Base-by-base conservation (phyloP, 2,329 filamentous ascomycete genomes). In the Blastomyces percursus region DNA sequence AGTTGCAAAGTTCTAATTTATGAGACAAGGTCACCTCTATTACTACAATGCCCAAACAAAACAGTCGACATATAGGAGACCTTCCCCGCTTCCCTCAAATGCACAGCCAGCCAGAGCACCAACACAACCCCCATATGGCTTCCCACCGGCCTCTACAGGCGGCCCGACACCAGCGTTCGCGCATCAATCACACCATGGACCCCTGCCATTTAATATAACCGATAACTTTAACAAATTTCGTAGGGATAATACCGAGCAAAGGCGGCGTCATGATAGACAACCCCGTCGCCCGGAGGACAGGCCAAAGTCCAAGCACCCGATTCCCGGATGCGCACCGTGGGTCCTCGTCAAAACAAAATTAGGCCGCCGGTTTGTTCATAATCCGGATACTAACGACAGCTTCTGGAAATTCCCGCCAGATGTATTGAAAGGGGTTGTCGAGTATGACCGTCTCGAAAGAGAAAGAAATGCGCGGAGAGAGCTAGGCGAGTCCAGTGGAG, bases 391-490 rank as follows among this genome's bases (percentile, higher is more conserved):
- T 67, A 89, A 93, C 46, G 83, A 91, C 67, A 97, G 92, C 74
- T 91, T 91, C 74, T 99, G 95, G 94, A 91, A 91, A 70, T 94
- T 96, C 69, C 94, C 94, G 0, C 85, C 90, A 62, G 87, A 94
- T 72, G 81, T 99, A 44, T 87, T 92, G 82, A 86, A 88, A 64
- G 91, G 85, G 0, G 83, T 87, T 1, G 72, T 83, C 3, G 84
- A 86, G 16, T 89, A 94, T 61, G 85, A 88, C 70, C 77, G 77
- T 30, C 78, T 90, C 62, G 91, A 96, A 74, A 85, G 88, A 72
- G 85, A 87, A 67, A 83, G 84, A 64, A 87, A 76, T 78, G 84
- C 76, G 75, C 82, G 69, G 84, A 86, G 76, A 65, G 69, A 77
- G 68, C 71, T 69, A 5, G 70, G 71, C 5, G 71, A 73, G 55